Evolutionary conservation across 805 yeast genomes (phyloP), one percentile per base, ranked within the genome.

Genomic region (Scheffersomyces lignosus): DNA sequence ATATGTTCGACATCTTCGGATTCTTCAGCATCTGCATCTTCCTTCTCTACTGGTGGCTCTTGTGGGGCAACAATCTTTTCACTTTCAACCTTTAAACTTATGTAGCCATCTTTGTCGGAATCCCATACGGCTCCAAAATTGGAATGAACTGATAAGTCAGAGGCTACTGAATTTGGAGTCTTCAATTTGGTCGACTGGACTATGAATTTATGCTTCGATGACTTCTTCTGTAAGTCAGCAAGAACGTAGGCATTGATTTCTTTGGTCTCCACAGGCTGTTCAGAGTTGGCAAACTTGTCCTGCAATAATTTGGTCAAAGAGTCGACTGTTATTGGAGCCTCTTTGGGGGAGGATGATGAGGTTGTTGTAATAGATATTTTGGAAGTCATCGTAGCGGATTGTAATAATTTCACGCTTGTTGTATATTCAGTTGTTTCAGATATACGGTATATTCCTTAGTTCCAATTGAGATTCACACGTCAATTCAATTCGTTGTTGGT

Each of bases 111-210:
- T 31, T 66, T 77, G 9, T 61, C 57, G 6, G 62, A 51, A 43
- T 80, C 80, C 85, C 86, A 81, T 4, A 71, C 60, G 0, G 81
- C 73, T 8, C 81, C 83, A 32, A 77, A 62, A 4, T 66, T 56
- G 7, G 71, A 60, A 3, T 58, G 45, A 14, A 71, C 45, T 8
- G 32, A 32, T 28, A 58, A 38, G 16, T 51, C 51, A 4, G 52
- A 48, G 15, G 59, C 51, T 1, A 46, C 44, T 8, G 30, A 12
- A 9, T 44, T 39, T 8, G 48, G 49, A 4, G 40, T 25, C 15
- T 54, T 43, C 7, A 44, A 47, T 2, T 48, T 45, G 15, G 78
- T 70, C 3, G 69, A 51, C 29, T 70, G 73, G 10, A 77, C 70
- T 28, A 81, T 49, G 54, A 77, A 80, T 54, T 81, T 81, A 54